Evolutionary conservation across 305 asterid species (phyloP).

Genomic region (Coffea humblotiana): DNA sequence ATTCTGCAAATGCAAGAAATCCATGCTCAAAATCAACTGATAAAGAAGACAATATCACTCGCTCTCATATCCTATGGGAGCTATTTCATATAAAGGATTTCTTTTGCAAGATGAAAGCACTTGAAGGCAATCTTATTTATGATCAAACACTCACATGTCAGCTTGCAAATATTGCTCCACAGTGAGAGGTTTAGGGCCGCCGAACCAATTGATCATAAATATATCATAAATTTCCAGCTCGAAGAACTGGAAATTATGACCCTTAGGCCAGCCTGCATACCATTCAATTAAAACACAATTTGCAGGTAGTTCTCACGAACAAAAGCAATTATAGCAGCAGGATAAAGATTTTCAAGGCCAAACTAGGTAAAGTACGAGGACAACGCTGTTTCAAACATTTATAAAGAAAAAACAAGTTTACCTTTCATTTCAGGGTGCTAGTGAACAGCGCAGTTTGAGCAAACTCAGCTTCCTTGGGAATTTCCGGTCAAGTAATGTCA

Average conservation of each 20-base stretch:
- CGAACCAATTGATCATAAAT: slow-evolving; percentile 83
- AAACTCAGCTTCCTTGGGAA: slow-evolving; percentile 56
- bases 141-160: slow-evolving; percentile 48
- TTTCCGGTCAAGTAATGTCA: slow-evolving; percentile 46
- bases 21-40: neutral
- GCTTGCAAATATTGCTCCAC: slow-evolving; percentile 71
- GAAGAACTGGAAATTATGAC: slow-evolving; percentile 74
- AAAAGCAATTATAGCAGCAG: neutral
- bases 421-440: slow-evolving; percentile 83
- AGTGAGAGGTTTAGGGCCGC: slow-evolving; percentile 94
- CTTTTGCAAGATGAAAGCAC: too few relatives aligned
- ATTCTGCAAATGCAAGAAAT: slow-evolving; percentile 12
- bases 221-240: slow-evolving; percentile 64
- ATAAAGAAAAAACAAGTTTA: slow-evolving; percentile 9
- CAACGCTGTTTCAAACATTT: neutral
- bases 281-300: neutral
- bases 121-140: neutral
- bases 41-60: neutral
- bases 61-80: neutral
- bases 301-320: neutral
- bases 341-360: neutral
- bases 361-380: too few relatives aligned
- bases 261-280: slow-evolving; percentile 85
- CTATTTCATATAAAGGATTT: too few relatives aligned
- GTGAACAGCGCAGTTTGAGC: slow-evolving; percentile 65